Evolutionary conservation across 2,329 filamentous ascomycete species (phyloP).

Genomic region (Neofusicoccum sp.): DNA sequence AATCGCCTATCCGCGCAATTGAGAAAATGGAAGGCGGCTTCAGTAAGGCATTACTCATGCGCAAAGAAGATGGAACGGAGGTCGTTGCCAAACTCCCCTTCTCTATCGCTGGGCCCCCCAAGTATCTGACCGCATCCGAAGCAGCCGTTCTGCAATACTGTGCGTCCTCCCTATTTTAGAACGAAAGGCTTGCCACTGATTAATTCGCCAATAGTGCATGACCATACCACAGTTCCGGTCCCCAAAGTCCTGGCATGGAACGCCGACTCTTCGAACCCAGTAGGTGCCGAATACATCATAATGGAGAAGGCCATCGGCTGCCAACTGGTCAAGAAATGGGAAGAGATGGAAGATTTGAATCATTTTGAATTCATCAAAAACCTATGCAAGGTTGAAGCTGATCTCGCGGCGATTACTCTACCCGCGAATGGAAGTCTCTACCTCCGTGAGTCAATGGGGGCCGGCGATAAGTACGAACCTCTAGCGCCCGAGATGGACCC

Average conservation of each 20-base stretch:
- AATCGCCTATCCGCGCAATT: slow-evolving; percentile 27
- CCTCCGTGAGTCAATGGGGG: slow-evolving; percentile 22
- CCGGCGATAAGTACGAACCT: slow-evolving; percentile 13
- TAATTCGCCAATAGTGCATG: slow-evolving; percentile 18
- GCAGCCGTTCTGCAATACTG: slow-evolving; percentile 35
- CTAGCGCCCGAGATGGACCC: slow-evolving; percentile 17
- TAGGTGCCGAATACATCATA: neutral
- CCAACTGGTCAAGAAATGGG: slow-evolving; percentile 32
- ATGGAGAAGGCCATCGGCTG: neutral
- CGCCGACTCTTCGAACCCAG: slow-evolving; percentile 20
- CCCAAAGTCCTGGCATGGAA: slow-evolving; percentile 30
- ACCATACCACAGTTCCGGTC: slow-evolving; percentile 27
- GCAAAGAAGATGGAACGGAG: slow-evolving; percentile 28
- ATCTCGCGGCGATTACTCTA: slow-evolving; percentile 28
- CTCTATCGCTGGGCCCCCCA: slow-evolving; percentile 30
- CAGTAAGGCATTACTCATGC: slow-evolving; percentile 33
- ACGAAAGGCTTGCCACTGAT: slow-evolving; percentile 9
- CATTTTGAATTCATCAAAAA: slow-evolving; percentile 23
- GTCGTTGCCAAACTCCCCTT: slow-evolving; percentile 31
- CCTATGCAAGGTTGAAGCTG: slow-evolving; percentile 25
- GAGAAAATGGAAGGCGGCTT: slow-evolving; percentile 35
- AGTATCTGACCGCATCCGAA: slow-evolving; percentile 36
- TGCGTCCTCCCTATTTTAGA: slow-evolving; percentile 20
- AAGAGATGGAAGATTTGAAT: slow-evolving; percentile 25
- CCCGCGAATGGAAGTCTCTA: slow-evolving; percentile 35